Percentiles rank a stretch among this genome's conserved stretches.
Evolutionary conservation across 192 early-diverging fungal genomes (phyloP).

Genomic region (Bifiguratus adelaidae): DNA sequence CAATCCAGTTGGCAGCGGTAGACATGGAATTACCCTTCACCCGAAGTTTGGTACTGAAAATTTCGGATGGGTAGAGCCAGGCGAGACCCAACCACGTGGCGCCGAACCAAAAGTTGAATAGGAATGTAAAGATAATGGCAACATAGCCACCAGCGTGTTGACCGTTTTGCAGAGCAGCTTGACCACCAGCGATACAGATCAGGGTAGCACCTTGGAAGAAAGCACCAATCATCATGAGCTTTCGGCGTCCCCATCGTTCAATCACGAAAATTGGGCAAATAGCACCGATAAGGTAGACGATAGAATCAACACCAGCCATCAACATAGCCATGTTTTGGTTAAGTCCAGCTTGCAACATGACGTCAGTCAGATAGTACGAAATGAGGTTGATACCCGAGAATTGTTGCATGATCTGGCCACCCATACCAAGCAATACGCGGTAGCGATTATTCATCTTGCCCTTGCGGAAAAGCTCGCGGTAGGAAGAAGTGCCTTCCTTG

Average conservation of each 20-base stretch:
- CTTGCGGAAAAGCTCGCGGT: slow-evolving; percentile 17
- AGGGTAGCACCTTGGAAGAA: slow-evolving; percentile 18
- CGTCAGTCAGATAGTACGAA: slow-evolving; percentile 18
- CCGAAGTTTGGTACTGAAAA: slow-evolving; percentile 63
- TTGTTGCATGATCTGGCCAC: slow-evolving; percentile 24
- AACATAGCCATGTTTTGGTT: slow-evolving; percentile 26
- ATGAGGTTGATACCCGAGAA: slow-evolving; percentile 26
- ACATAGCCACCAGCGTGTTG: slow-evolving; percentile 18
- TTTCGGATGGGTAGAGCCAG: slow-evolving; percentile 73
- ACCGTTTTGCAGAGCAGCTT: slow-evolving; percentile 11
- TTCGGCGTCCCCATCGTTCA: slow-evolving; percentile 59
- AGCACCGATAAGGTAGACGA: slow-evolving; percentile 61
- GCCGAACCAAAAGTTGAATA: slow-evolving; percentile 63
- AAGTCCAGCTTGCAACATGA: slow-evolving; percentile 42
- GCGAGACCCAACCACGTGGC: slow-evolving; percentile 69
- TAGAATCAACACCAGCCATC: slow-evolving; percentile 51
- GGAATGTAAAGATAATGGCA: slow-evolving; percentile 44
- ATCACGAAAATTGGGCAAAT: slow-evolving; percentile 60
- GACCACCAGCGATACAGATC: slow-evolving; percentile 13
- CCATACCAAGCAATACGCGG: slow-evolving; percentile 22
- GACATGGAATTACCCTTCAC: slow-evolving; percentile 63
- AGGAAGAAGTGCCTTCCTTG: slow-evolving; percentile 15
- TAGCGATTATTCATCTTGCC: slow-evolving; percentile 23
- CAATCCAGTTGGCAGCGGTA: slow-evolving; percentile 72
- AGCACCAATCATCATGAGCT: slow-evolving; percentile 52